phyloP scores from a whole-genome alignment of 1,139 yeast genomes.

The Magnusiomyces sp. region DNA sequence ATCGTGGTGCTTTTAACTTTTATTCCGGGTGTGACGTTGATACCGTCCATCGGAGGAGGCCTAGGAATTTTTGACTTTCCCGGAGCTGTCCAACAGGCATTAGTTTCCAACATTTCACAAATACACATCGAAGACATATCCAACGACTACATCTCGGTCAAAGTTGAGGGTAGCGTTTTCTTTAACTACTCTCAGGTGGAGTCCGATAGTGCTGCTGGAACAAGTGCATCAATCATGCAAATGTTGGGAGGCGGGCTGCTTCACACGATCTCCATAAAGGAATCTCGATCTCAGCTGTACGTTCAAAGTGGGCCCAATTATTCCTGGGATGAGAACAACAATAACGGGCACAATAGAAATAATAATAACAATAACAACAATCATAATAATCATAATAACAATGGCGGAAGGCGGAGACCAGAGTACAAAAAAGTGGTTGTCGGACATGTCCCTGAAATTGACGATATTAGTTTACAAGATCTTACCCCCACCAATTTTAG shows the following conservation, averaged over 20 bases:
- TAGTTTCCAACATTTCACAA: not conserved
- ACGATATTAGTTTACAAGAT: conserved; percentile 15
- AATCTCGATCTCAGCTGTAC: not conserved
- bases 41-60: not conserved
- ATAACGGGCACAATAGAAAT: not conserved
- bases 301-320: not conserved
- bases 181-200: not conserved
- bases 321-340: not conserved
- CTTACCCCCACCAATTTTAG: conserved; percentile 19
- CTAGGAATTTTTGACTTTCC: not conserved
- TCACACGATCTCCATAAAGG: not conserved
- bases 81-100: not conserved
- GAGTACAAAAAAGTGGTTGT: not conserved
- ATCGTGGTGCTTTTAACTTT: not conserved
- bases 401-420: not conserved
- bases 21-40: not conserved
- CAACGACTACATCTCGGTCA: not conserved
- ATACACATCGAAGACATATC: not conserved
- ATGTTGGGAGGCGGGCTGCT: no score
- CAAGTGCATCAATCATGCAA: no score
- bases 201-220: not conserved
- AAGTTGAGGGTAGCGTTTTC: not conserved
- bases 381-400: not conserved
- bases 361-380: not conserved
- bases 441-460: conserved; percentile 20